phyloP scores from a whole-genome alignment of 352 stramenopile species.

The Globisporangium spiculum region DNA sequence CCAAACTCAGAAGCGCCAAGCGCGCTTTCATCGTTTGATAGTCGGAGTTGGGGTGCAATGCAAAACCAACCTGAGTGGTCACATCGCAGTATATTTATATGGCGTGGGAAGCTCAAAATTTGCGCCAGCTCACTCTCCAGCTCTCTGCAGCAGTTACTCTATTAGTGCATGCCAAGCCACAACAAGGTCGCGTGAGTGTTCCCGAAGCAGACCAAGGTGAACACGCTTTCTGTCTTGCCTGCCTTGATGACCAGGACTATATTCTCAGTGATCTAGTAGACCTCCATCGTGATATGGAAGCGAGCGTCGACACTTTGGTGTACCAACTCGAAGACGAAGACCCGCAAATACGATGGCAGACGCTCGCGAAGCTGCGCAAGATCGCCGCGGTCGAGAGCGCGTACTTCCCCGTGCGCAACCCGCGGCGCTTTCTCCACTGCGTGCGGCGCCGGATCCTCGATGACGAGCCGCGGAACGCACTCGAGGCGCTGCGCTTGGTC shows the following conservation, averaged over 20 bases:
- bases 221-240: background rate
- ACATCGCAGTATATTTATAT: background rate
- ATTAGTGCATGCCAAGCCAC: background rate
- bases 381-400: slow-evolving; percentile 59
- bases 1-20: background rate
- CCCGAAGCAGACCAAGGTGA: background rate
- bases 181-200: background rate
- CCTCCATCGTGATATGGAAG: slow-evolving; percentile 31
- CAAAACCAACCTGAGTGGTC: background rate
- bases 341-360: slow-evolving; percentile 40
- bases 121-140: background rate
- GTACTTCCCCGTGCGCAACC: slow-evolving; percentile 71
- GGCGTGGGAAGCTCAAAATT: background rate
- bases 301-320: slow-evolving; percentile 67
- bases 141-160: background rate
- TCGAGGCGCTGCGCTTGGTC: slow-evolving; percentile 59
- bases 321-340: slow-evolving; percentile 82
- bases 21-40: background rate
- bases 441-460: slow-evolving; percentile 54
- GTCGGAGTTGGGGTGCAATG: background rate
- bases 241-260: background rate
- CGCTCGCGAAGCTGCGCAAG: slow-evolving; percentile 62
- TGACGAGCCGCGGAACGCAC: slow-evolving; percentile 32
- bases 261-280: background rate
- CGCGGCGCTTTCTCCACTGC: slow-evolving; percentile 68